Conservation (phyloP, 1,284 basidiomycete genomes). For the Sphaerobolus stellatus region DNA sequence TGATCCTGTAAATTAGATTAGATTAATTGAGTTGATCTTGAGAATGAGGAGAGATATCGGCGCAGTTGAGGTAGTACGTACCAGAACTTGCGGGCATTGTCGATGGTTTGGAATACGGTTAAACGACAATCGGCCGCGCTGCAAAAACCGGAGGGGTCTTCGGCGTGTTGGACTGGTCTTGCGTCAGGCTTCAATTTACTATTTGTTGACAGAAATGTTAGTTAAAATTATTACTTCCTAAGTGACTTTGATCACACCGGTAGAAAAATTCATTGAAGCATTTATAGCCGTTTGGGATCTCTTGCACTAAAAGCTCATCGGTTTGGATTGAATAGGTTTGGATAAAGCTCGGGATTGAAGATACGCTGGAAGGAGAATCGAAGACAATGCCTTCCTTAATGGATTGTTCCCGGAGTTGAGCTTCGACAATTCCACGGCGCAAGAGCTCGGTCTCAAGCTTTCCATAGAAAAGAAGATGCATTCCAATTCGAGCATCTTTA, state of each 20-base stretch:
- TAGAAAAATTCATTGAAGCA: constrained; percentile 86
- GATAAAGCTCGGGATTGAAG: constrained; percentile 72
- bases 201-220: neutral
- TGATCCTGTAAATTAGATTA: constrained; percentile 38
- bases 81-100: constrained; percentile 69
- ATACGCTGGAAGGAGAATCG: constrained; percentile 51
- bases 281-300: constrained; percentile 54
- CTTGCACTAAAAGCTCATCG: constrained; percentile 65
- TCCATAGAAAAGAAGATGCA: constrained; percentile 78
- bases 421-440: constrained; percentile 53
- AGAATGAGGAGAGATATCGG: neutral
- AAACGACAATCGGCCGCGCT: constrained; percentile 76
- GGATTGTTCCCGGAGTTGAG: constrained; percentile 64
- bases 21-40: neutral
- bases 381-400: constrained; percentile 61
- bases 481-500: constrained; percentile 48
- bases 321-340: constrained; percentile 65
- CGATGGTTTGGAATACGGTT: constrained; percentile 62
- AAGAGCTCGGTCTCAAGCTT: constrained; percentile 53
- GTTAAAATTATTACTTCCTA: neutral
- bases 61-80: too few species aligned
- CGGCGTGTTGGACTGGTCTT: constrained; percentile 61
- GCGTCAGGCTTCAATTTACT: constrained; percentile 64
- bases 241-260: constrained; percentile 29
- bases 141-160: constrained; percentile 55